Evolutionary conservation across 495 filamentous ascomycete species (phyloP).

Genomic region (Penicillium angulare): DNA sequence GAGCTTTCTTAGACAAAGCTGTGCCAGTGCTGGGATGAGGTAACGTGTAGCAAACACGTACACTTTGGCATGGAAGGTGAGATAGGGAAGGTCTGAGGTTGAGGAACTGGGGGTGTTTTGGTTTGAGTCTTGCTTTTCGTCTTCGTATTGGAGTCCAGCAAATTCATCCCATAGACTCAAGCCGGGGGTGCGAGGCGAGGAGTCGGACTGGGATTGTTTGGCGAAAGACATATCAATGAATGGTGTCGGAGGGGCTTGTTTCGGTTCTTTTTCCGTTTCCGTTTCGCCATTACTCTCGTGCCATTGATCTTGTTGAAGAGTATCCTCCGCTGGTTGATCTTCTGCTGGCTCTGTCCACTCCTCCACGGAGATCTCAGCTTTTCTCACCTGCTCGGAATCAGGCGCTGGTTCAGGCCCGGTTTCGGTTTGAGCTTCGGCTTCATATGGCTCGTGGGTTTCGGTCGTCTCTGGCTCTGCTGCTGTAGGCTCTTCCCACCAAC

Average conservation of each 20-base stretch:
- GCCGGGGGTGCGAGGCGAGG: constrained; percentile 31
- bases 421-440: not conserved
- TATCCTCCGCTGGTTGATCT: not conserved
- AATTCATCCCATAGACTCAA: constrained; percentile 45
- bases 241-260: constrained; percentile 16
- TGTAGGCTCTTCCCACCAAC: not conserved
- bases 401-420: not conserved
- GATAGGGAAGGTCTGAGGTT: constrained; percentile 33
- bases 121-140: constrained; percentile 15
- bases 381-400: not conserved
- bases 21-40: constrained; percentile 43
- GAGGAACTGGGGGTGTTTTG: not conserved
- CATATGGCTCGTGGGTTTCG: not conserved
- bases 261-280: constrained; percentile 2
- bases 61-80: constrained; percentile 47
- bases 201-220: constrained; percentile 28
- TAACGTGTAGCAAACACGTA: constrained; percentile 49
- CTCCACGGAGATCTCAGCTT: not conserved
- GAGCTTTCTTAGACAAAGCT: constrained; percentile 44
- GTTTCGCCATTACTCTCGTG: not conserved
- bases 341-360: not conserved
- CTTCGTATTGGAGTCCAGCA: constrained; percentile 33
- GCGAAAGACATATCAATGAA: constrained; percentile 46
- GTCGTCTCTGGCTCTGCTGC: not conserved
- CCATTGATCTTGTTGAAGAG: not conserved